Evolutionary conservation across 2,329 filamentous ascomycete genomes (phyloP).

Genomic region (Ophiocordyceps unilateralis): DNA sequence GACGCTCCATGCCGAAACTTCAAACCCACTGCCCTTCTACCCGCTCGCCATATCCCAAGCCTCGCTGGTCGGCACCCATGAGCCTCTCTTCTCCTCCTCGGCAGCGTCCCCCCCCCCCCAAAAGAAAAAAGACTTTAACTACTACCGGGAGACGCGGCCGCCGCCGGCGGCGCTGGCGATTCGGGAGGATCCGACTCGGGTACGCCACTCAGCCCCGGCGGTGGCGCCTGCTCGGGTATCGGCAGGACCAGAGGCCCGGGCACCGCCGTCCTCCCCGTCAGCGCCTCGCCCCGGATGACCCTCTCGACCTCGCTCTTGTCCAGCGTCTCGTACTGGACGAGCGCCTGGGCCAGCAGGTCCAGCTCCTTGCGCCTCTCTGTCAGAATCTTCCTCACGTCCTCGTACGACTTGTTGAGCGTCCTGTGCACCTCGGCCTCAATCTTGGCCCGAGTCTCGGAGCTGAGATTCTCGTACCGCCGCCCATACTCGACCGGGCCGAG

Average conservation of each 20-base stretch:
- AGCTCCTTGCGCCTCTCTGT: constrained; percentile 65
- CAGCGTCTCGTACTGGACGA: constrained; percentile 89
- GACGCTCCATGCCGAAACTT: not conserved
- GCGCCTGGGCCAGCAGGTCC: constrained; percentile 70
- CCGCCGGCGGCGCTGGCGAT: constrained; percentile 16
- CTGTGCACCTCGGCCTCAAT: constrained; percentile 83
- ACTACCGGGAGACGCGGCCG: constrained; percentile 5
- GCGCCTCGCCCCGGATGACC: constrained; percentile 71
- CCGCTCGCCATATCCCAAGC: not conserved
- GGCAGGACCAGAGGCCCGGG: constrained; percentile 27
- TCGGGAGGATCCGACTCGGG: constrained; percentile 14
- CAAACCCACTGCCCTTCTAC: not conserved
- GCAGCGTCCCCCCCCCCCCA: not conserved
- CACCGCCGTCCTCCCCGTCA: constrained; percentile 45
- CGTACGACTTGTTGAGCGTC: constrained; percentile 65
- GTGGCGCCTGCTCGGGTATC: constrained; percentile 16
- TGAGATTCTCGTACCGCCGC: constrained; percentile 64
- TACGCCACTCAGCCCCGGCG: constrained; percentile 17
- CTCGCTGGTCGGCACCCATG: not conserved
- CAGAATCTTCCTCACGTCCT: constrained; percentile 55
- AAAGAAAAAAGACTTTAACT: too few relatives aligned
- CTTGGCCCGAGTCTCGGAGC: constrained; percentile 66
- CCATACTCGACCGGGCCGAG: constrained; percentile 83
- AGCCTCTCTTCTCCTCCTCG: not conserved
- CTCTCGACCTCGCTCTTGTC: constrained; percentile 79